These are phyloP conservation scores for Bertia moriformis DNA, from an alignment of 2,329 filamentous ascomycete genomes.

Conservation along the genomic window DNA sequence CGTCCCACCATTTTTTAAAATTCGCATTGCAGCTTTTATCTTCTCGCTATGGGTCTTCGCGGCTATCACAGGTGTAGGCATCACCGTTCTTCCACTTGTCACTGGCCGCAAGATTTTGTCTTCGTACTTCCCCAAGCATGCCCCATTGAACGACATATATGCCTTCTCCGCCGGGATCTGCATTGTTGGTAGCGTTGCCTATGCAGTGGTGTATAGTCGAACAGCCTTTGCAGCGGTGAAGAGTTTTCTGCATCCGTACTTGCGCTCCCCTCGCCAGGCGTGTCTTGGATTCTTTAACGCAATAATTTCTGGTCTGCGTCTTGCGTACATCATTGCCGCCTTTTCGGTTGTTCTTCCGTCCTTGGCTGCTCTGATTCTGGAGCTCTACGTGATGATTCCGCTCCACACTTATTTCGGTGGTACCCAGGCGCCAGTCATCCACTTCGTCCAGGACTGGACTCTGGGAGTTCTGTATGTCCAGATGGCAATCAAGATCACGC, in stretches of 20 bases:
- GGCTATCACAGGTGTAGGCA: constrained; percentile 68
- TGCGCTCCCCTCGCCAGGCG: constrained; percentile 21
- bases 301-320: constrained; percentile 43
- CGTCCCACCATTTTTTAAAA: constrained; percentile 70
- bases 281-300: constrained; percentile 74
- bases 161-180: constrained; percentile 87
- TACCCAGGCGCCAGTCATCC: constrained; percentile 51
- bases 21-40: constrained; percentile 73
- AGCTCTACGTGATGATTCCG: constrained; percentile 12
- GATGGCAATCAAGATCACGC: constrained; percentile 55
- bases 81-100: constrained; percentile 74
- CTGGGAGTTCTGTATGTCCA: constrained; percentile 83
- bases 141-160: constrained; percentile 85
- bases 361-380: constrained; percentile 12
- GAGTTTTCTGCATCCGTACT: neutral
- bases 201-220: constrained; percentile 38
- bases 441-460: constrained; percentile 87
- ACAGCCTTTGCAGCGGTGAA: constrained; percentile 17
- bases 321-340: constrained; percentile 73
- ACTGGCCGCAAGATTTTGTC: constrained; percentile 71
- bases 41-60: constrained; percentile 87
- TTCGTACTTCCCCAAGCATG: constrained; percentile 52
- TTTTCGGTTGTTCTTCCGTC: constrained; percentile 22
- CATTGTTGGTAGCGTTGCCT: constrained; percentile 55
- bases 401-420: constrained; percentile 11